Base-by-base conservation (phyloP, 2,329 filamentous ascomycete species). In the Trichoderma brevicompactum region DNA sequence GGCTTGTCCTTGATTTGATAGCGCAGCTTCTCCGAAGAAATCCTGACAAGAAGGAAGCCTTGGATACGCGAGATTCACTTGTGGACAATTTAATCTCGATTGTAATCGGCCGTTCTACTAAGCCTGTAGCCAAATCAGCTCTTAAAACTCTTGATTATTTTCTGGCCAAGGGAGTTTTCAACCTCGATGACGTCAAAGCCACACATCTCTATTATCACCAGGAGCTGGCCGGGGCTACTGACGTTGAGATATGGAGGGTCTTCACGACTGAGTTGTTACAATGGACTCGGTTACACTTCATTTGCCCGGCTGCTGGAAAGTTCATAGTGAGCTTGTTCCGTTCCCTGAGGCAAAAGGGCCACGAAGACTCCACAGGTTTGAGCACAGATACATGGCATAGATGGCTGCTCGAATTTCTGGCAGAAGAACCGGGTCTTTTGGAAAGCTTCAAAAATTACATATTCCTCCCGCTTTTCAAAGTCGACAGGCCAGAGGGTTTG, bases 141-240 rank as follows among this genome's bases (percentile, higher is more conserved):
- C 83, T 92, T 67, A 88, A 89, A 71, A 85, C 85, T 15, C 78
- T 92, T 43, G 87, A 90, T 54, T 83, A 88, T 70, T 84, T 92
- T 65, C 73, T 92, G 3, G 78, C 81, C 54, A 92, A 90, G 73
- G 78, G 80, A 2, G 79, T 88, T 12, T 76, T 90, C 32, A 79
- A 78, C 70, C 70, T 83, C 64, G 72, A 79, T 64, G 78, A 85
- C 65, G 74, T 87, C 38, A 74, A 77, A 10, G 70, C 71, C 15
- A 79, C 76, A 28, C 87, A 85, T 68, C 69, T 77, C 8, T 68
- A 73, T n/a, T 74, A 79, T 15, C 73, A 79, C 15, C 73, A 76
- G 67, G 71, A 71, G 7, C 43, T 66, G 1, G 15, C 38, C 2
- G 56, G 67, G 7, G 48, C 19, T 5, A 52, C 66, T 10, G 65